Evolutionary conservation across 345 rosid genomes (phyloP), one percentile per base, ranked within the genome.

Genomic region (Populus deltoides): DNA sequence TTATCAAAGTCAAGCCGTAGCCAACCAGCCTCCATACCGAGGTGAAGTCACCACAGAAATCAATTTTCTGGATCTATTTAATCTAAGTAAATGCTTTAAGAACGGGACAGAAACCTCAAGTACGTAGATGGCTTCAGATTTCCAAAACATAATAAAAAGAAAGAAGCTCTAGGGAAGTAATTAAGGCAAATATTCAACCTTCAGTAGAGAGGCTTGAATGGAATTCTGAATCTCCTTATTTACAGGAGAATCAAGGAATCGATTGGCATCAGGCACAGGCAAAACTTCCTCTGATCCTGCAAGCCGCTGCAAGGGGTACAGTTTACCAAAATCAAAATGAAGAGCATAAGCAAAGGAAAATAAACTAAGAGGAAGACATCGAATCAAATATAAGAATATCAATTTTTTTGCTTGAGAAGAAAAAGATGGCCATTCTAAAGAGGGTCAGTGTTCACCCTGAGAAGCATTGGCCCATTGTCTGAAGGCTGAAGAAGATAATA

Each of bases 401-500:
- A 41, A 1, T 41, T 38, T 41, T 10, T 41, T 41, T 10, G 13
- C 43, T 53, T 47, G 29, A 74, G 29, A 73, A 75, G 43, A 68
- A 77, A 78, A 6, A 15, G 49, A 62, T 66, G 53, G n/a, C 45
- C 68, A 33, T 31, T 49, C 70, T 49, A 65, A 24, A 36, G 83
- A n/a, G 63, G 77, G 67, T 68, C 24, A 75, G 47, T 7, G 41
- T 79, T 84, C 81, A 92, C 98, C 94, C 94, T 90, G 70, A 94
- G 92, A 88, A 94, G 91, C 97, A 94, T 90, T 13, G 92, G 94
- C 71, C 98, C 97, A 81, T 87, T 84, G 25, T 88, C 90, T 78
- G 97, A 94, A 57, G 98, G 97, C 83, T 88, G 97, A 84, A 94
- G 98, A 74, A 92, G 81, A 82, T 92, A 94, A 79, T 86, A 92